These are phyloP conservation scores for Artemisia tridentata DNA, from an alignment of 129 eudicot genomes.

Conservation along the genomic window DNA sequence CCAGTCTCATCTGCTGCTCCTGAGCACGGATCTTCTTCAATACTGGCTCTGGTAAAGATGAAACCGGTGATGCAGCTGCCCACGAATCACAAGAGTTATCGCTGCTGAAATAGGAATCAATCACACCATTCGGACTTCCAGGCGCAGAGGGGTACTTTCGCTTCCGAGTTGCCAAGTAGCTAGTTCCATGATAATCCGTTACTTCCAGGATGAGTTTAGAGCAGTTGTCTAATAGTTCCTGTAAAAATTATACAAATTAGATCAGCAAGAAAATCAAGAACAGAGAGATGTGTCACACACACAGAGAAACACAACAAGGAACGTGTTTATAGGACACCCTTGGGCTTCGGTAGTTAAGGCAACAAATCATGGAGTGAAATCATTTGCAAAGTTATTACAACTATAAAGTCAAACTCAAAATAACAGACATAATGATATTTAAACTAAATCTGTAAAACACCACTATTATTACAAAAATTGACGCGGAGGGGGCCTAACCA, in stretches of 20 bases:
- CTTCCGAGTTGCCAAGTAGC: conserved; percentile 35
- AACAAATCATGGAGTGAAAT: too few relatives aligned
- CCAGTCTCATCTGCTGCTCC: conserved; percentile 65
- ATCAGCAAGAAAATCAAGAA: background rate
- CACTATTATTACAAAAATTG: too few relatives aligned
- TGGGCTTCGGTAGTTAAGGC: too few relatives aligned
- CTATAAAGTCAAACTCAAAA: background rate
- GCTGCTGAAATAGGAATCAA: conserved; percentile 62
- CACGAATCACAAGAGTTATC: conserved; percentile 70
- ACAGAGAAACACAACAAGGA: background rate
- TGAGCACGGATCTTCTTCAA: conserved; percentile 70
- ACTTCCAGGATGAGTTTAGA: conserved; percentile 51
- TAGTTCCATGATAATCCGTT: conserved; percentile 24
- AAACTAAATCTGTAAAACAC: too few relatives aligned
- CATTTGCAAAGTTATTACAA: too few relatives aligned
- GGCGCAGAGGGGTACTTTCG: conserved; percentile 51
- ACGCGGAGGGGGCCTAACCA: background rate
- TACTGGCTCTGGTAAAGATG: conserved; percentile 64
- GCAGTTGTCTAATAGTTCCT: conserved; percentile 69
- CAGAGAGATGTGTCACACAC: too few relatives aligned
- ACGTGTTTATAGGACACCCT: background rate
- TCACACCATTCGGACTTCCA: conserved; percentile 71
- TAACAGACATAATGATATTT: background rate
- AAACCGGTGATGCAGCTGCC: conserved; percentile 46
- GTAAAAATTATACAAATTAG: conserved; percentile 26